A percentile compares a stretch with the other conserved stretches of the same genome.
Evolutionary conservation across 2,329 filamentous ascomycete species (phyloP).

Genomic region (Fusarium mexicanum): DNA sequence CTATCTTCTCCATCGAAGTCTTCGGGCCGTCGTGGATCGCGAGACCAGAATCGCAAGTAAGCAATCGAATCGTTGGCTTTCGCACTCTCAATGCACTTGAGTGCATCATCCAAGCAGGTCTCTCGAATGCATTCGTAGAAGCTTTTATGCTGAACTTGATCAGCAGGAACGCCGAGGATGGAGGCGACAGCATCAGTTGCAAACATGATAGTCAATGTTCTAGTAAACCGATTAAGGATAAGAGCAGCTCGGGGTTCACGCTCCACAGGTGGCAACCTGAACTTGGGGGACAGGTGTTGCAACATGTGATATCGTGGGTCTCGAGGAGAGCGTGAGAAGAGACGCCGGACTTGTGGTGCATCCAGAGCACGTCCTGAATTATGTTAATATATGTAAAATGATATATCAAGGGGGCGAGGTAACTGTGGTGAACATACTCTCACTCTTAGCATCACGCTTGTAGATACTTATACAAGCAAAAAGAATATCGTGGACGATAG

Average conservation of each 20-base stretch:
- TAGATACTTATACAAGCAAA: conserved; percentile 88
- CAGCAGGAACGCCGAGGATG: conserved; percentile 78
- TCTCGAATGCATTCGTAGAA: conserved; percentile 90
- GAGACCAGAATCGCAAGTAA: conserved; percentile 86
- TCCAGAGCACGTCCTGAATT: conserved; percentile 75
- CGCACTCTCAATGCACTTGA: conserved; percentile 82
- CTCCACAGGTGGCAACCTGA: conserved; percentile 69
- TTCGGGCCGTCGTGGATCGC: conserved; percentile 73
- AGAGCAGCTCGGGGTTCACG: conserved; percentile 85
- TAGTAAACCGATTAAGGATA: conserved; percentile 86
- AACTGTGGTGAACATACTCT: conserved; percentile 67
- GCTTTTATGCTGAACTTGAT: conserved; percentile 77
- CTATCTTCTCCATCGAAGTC: conserved; percentile 57
- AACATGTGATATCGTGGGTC: conserved; percentile 93
- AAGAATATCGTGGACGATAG: conserved; percentile 86
- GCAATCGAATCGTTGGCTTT: conserved; percentile 93
- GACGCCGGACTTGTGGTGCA: conserved; percentile 78
- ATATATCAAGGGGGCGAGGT: background rate
- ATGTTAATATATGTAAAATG: conserved; percentile 14
- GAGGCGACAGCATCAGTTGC: conserved; percentile 79
- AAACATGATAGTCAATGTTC: conserved; percentile 86
- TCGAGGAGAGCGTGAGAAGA: conserved; percentile 82
- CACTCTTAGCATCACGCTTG: conserved; percentile 71
- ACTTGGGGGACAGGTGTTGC: conserved; percentile 84
- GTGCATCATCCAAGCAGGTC: conserved; percentile 78